phyloP scores from a whole-genome alignment of 148 eudicot species.

The Cornus controversa region DNA sequence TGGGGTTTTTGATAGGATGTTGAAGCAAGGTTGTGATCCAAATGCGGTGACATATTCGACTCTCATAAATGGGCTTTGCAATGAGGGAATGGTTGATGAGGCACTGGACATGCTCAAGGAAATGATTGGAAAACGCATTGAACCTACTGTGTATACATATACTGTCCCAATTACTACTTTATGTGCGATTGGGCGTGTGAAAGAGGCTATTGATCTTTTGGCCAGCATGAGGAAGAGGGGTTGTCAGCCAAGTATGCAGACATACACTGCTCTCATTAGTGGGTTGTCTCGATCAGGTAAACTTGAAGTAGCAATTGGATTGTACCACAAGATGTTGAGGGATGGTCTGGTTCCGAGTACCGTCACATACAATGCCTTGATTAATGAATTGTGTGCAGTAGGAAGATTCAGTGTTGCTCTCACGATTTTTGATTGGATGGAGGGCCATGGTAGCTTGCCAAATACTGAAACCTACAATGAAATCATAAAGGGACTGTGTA shows the following conservation, averaged over 20 bases:
- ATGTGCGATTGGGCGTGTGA: conserved; percentile 48
- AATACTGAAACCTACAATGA: conserved; percentile 60
- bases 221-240: conserved; percentile 54
- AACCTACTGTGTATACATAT: conserved; percentile 63
- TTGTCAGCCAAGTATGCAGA: conserved; percentile 62
- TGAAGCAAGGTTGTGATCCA: conserved; percentile 53
- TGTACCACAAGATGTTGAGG: conserved; percentile 66
- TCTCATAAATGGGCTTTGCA: conserved; percentile 68
- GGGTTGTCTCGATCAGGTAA: conserved; percentile 51
- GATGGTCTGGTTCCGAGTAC: conserved; percentile 51
- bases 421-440: conserved; percentile 60
- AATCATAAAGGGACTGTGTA: conserved; percentile 60
- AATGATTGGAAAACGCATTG: conserved; percentile 57
- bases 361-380: conserved; percentile 57
- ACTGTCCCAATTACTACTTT: conserved; percentile 58
- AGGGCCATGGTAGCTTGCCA: conserved; percentile 32
- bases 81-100: conserved; percentile 53
- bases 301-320: conserved; percentile 59
- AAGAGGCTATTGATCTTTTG: conserved; percentile 52
- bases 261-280: conserved; percentile 75
- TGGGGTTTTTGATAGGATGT: conserved; percentile 52
- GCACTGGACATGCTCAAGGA: conserved; percentile 55
- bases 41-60: conserved; percentile 56
- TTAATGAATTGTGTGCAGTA: conserved; percentile 42
- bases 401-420: conserved; percentile 46